Evolutionary conservation across 371 early-diverging fungal genomes (phyloP).

Genomic region (Encephalitozoon intestinalis): DNA sequence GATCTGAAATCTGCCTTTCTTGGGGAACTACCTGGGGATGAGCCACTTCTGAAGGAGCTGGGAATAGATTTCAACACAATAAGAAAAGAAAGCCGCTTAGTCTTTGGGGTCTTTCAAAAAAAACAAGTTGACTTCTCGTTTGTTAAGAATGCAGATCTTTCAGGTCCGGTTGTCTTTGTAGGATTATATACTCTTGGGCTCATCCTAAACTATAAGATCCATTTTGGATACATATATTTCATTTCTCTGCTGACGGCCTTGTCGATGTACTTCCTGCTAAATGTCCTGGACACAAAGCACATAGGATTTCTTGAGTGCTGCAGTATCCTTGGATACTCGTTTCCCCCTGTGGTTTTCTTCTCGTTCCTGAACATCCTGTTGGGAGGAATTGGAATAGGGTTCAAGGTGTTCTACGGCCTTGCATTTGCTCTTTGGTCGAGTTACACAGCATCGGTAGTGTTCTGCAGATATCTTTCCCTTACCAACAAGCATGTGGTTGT

Average conservation of each 20-base stretch:
- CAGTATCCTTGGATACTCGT: constrained; percentile 59
- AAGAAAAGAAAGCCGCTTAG: constrained; percentile 35
- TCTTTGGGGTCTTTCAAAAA: constrained; percentile 37
- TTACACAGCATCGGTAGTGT: constrained; percentile 37
- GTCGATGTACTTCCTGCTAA: constrained; percentile 50
- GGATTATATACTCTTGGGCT: constrained; percentile 46
- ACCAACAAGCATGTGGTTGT: constrained; percentile 46
- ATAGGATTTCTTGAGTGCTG: constrained; percentile 37
- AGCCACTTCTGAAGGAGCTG: constrained; percentile 59
- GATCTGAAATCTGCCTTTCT: constrained; percentile 51
- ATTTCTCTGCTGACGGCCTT: constrained; percentile 44
- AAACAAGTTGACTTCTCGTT: not conserved
- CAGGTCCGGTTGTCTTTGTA: constrained; percentile 58
- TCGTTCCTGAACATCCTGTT: constrained; percentile 36
- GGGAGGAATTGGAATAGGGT: not conserved
- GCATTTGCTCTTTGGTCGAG: constrained; percentile 45
- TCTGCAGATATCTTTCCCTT: constrained; percentile 38
- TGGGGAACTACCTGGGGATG: constrained; percentile 50
- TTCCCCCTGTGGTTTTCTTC: constrained; percentile 53
- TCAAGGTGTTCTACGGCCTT: constrained; percentile 31
- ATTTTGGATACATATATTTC: constrained; percentile 60
- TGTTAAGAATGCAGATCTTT: constrained; percentile 39
- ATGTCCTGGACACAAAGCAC: constrained; percentile 31
- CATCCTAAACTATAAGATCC: constrained; percentile 54
- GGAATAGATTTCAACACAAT: constrained; percentile 58